Base-by-base conservation (phyloP, 2,329 filamentous ascomycete species). In the Graphilbum sp. region DNA sequence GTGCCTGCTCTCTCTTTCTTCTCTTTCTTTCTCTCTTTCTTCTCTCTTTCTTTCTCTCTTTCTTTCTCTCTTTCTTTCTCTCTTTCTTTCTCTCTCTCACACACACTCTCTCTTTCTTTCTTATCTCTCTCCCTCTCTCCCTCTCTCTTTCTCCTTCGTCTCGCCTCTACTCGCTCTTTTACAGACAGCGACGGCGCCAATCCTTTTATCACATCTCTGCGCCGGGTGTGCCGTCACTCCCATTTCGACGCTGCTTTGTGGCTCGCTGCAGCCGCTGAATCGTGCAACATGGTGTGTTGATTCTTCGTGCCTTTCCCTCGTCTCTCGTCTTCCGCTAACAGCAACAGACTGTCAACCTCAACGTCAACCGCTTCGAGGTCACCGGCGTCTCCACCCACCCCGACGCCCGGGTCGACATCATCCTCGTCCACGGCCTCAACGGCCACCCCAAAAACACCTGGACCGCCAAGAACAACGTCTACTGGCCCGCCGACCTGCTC, bases 361-460 rank as follows among this genome's bases (percentile, higher is more conserved):
- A 24, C 5, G 20, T 27, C 32, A 34, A 34, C 24, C 43, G 71
- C 17, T 73, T 67, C 54, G 72, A 75, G 52, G 60, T 69, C 37
- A 75, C 70, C 1, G 62, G 67, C 35, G 69, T 76, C 35, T 75
- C 71, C 51, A 64, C 61, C 1, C 69, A 75, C 40, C 69, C 71
- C 8, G 59, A 72, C 40, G 72, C 72, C 37, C 63, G 64, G 42
- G 71, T 68, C 48, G 72, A 76, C 48, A 72, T 85, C 32, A 68
- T 84, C 20, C 69, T 84, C 43, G 73, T 84, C 23, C 79, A 84
- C 49, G 79, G 79, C 27, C 65, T 72, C 40, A 81, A 81, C 52
- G 79, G 79, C 24, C 58, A 73, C 19, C 76, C 79, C 0, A 59
- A 70, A 35, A 64, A 65, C 44, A 79, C 77, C 34, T 84, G 79